These are phyloP conservation scores for Colletotrichum lupini DNA, from an alignment of 2,329 filamentous ascomycete genomes.

Conservation along the genomic window DNA sequence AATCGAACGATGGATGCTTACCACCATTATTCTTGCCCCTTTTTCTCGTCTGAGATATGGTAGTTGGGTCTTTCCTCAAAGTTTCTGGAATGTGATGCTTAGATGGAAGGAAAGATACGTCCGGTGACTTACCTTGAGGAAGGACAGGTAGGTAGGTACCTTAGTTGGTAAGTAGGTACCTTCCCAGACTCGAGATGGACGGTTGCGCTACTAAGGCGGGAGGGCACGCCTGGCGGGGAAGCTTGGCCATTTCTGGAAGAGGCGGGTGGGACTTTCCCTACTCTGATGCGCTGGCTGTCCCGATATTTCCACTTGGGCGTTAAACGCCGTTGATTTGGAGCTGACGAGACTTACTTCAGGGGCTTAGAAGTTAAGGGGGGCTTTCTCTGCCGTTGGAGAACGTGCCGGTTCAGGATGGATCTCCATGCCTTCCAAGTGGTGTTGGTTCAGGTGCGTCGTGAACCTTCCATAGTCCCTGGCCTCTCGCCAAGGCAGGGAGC, in stretches of 20 bases:
- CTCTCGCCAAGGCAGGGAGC: not conserved
- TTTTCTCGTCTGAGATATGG: not conserved
- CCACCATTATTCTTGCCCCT: not conserved
- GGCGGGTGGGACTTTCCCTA: slow-evolving; percentile 11
- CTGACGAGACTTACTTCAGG: not conserved
- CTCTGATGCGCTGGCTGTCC: slow-evolving; percentile 24
- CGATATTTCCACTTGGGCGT: slow-evolving; percentile 11
- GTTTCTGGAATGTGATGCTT: too few species aligned
- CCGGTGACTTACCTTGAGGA: too few species aligned
- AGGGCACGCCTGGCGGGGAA: not conserved
- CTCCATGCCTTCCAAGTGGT: not conserved
- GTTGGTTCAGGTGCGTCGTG: not conserved
- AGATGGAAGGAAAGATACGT: too few species aligned
- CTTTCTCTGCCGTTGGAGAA: not conserved
- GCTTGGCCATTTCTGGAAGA: slow-evolving; percentile 5
- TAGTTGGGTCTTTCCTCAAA: not conserved
- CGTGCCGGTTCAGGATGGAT: not conserved
- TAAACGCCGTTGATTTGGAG: not conserved
- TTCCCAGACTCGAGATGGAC: not conserved
- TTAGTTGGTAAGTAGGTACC: not conserved
- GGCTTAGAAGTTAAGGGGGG: too few species aligned
- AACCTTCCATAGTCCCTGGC: not conserved
- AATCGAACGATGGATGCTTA: too few species aligned
- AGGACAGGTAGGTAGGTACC: not conserved
- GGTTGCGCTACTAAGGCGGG: slow-evolving; percentile 2